Base-by-base conservation (phyloP, 768 basidiomycete species). In the Boletus patriciae region DNA sequence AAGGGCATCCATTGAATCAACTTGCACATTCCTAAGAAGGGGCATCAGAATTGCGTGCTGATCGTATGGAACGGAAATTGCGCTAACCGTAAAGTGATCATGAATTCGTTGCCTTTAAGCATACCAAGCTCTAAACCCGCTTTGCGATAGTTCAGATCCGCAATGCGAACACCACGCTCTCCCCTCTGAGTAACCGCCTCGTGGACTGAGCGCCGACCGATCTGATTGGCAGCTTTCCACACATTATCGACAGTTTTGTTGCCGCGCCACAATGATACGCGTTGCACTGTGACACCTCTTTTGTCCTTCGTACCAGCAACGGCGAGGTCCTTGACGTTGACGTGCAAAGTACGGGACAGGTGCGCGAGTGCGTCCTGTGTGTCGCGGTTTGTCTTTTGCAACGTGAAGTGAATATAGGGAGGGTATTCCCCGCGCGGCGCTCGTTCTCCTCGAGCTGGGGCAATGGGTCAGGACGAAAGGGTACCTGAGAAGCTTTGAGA, bases 251-350 rank as follows among this genome's bases (percentile, higher is more conserved):
- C 83, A 0, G 85, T 87, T 71, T 89, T 89, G 54, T 79, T 83
- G n/a, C 84, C 83, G 16, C 94, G 80, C 52, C 83, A 83, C 16
- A 98, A 70, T 4, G 88, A 88, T 18, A 98, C 93, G 2, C 93
- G 85, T 69, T 99, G 97, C 1, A 92, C 86, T 2, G 97, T 98
- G 16, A 98, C 93, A 0, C 94, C 97, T 34, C 97, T 89, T 70
- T 98, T 99, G 74, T 99, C 97, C 69, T 99, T 99, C 9, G 97
- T 99, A 0, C 97, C 97, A 4, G 94, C 92, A 25, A 94, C 89
- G 23, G 87, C 84, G 9, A 99, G 78, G 66, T 96, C 92, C 72
- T 90, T 94, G 48, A 85, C 70, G 23, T 78, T 83, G 56, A 87
- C 84, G 58, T 88, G 86, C n/a, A 98, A 77, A 31, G 81, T 78